Percentiles rank a stretch among this genome's conserved stretches.
These are phyloP conservation scores for Globisporangium middletonii DNA, from an alignment of 352 stramenopile species.

Conservation along the genomic window DNA sequence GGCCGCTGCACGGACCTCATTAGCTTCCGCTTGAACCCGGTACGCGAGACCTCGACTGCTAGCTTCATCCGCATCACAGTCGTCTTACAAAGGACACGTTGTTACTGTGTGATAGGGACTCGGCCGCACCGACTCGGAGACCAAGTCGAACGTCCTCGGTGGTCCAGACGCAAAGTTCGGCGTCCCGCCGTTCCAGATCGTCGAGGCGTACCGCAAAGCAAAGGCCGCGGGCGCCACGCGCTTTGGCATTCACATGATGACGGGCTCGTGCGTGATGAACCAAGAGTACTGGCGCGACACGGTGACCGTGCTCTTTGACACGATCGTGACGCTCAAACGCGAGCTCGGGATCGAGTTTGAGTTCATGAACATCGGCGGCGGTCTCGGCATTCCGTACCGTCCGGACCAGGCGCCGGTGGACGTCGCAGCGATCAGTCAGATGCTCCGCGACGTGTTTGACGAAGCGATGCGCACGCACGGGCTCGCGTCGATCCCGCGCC, in stretches of 20 bases:
- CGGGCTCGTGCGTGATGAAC: conserved; percentile 85
- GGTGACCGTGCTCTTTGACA: conserved; percentile 78
- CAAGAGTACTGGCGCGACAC: conserved; percentile 89
- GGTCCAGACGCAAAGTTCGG: conserved; percentile 88
- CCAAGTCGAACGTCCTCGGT: conserved; percentile 85
- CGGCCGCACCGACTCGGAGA: conserved; percentile 85
- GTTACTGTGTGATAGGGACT: conserved; percentile 28
- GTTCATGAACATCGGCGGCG: conserved; percentile 90
- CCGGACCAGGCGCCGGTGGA: conserved; percentile 69
- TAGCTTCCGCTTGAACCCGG: conserved; percentile 84
- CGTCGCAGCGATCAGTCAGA: conserved; percentile 56
- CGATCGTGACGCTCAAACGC: conserved; percentile 67
- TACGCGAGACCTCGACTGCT: conserved; percentile 3
- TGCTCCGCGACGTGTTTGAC: conserved; percentile 76
- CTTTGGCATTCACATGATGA: conserved; percentile 93
- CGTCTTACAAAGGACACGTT: too few species aligned
- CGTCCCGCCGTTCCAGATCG: conserved; percentile 82
- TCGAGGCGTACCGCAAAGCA: conserved; percentile 82
- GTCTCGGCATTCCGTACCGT: conserved; percentile 84
- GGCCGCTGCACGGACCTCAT: conserved; percentile 80
- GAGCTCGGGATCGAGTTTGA: conserved; percentile 87
- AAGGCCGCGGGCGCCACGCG: conserved; percentile 70
- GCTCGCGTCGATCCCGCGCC: conserved; percentile 45
- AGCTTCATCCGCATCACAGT: too few species aligned
- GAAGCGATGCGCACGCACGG: conserved; percentile 63